Evolutionary conservation across 2,329 filamentous ascomycete species (phyloP).

Genomic region (Pseudodiploospora longispora): DNA sequence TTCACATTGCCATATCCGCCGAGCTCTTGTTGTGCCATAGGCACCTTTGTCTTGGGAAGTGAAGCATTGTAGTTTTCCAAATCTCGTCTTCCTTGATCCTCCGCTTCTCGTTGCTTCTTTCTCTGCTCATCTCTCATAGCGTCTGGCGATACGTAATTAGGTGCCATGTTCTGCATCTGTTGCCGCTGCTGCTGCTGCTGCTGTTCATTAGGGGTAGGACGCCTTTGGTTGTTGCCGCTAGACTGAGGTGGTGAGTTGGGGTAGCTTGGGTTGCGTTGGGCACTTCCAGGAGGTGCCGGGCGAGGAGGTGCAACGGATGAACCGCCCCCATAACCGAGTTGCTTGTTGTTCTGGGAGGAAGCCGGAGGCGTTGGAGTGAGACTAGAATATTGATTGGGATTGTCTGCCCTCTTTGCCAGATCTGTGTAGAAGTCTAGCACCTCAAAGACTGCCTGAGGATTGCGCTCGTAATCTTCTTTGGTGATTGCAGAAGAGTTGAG

Average conservation of each 20-base stretch:
- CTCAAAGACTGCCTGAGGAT: conserved; percentile 78
- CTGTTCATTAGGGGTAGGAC: conserved; percentile 35
- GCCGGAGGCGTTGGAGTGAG: conserved; percentile 60
- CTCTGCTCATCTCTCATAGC: conserved; percentile 48
- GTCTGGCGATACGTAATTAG: conserved; percentile 46
- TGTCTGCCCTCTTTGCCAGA: conserved; percentile 66
- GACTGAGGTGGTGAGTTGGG: conserved; percentile 29
- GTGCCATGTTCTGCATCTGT: conserved; percentile 49
- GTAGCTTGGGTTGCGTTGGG: conserved; percentile 36
- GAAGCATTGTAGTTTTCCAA: conserved; percentile 85
- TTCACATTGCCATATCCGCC: conserved; percentile 46
- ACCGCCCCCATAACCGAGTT: conserved; percentile 50
- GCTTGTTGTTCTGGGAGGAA: conserved; percentile 50
- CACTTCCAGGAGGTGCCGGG: conserved; percentile 41
- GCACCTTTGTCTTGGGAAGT: conserved; percentile 70
- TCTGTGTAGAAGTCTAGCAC: conserved; percentile 81
- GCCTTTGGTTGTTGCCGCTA: conserved; percentile 30
- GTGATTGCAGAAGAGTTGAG: conserved; percentile 95
- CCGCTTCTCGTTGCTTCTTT: conserved; percentile 50
- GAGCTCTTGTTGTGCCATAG: conserved; percentile 83
- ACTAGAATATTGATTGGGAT: conserved; percentile 60
- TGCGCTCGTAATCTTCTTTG: conserved; percentile 96
- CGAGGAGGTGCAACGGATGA: conserved; percentile 60
- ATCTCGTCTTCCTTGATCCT: conserved; percentile 65
- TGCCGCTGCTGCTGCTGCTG: conserved; percentile 47